Conservation (phyloP, 176 grass and related monocot species). For the Triticum turgidum region DNA sequence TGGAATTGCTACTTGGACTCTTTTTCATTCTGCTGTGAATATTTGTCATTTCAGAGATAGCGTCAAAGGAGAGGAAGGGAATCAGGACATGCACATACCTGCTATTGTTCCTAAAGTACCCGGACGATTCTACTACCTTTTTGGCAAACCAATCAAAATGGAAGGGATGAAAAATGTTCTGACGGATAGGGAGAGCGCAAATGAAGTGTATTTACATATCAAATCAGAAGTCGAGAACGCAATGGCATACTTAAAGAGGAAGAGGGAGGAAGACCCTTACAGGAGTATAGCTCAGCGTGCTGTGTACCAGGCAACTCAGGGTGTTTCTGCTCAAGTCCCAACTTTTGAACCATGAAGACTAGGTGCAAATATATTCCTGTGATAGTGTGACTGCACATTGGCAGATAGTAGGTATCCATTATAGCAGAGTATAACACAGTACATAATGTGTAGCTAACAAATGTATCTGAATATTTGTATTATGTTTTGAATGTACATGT, state of each 20-base stretch:
- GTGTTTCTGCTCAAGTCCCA: slow-evolving; percentile 57
- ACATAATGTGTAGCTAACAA: slow-evolving; percentile 5
- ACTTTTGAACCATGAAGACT: slow-evolving; percentile 80
- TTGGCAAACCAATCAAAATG: slow-evolving; percentile 77
- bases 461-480: not conserved
- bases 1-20: not conserved
- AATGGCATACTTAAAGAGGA: slow-evolving; percentile 74
- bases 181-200: slow-evolving; percentile 64
- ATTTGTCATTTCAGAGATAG: slow-evolving; percentile 60
- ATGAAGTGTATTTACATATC: slow-evolving; percentile 54
- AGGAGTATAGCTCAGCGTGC: slow-evolving; percentile 63
- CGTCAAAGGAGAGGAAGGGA: slow-evolving; percentile 61
- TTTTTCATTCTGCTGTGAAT: not conserved
- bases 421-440: slow-evolving; percentile 18
- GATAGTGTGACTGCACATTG: not conserved
- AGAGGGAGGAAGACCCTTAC: slow-evolving; percentile 91
- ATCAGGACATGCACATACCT: slow-evolving; percentile 58
- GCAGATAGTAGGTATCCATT: slow-evolving; percentile 7
- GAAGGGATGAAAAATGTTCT: slow-evolving; percentile 59
- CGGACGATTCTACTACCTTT: slow-evolving; percentile 84
- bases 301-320: slow-evolving; percentile 70
- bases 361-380: slow-evolving; percentile 5
- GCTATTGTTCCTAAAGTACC: slow-evolving; percentile 79
- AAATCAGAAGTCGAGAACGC: slow-evolving; percentile 75
- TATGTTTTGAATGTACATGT: not conserved